Evolutionary conservation across 805 yeast genomes (phyloP), one percentile per base, ranked within the genome.

Genomic region (Ogataea trehalophila): DNA sequence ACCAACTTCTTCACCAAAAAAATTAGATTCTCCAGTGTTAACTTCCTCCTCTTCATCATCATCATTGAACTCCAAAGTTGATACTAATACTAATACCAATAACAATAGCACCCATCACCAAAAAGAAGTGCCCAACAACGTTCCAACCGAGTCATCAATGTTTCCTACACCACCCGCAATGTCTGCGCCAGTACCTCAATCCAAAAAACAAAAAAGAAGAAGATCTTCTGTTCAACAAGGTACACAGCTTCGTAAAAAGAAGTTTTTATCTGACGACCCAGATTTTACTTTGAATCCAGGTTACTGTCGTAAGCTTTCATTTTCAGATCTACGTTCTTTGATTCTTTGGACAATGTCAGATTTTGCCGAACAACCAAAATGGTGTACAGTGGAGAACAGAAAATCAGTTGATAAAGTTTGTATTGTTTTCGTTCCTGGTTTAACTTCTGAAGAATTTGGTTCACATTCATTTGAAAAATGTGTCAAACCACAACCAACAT

Each of bases 341-440:
- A 63, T 76, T 0, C 54, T 76, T 14, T 74, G 68, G 57, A 54
- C 72, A 6, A 57, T 76, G 47, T 65, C 72, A 7, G 75, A 71
- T 33, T 68, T 67, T 6, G 63, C 71, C 41, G 63, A 63, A 36
- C 62, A 70, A 1, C 83, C 84, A 1, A 61, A 63, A 13, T 80
- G 81, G 80, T 54, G 77, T n/a, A 63, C 67, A 16, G 55, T 85
- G 6, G 66, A 58, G 2, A 81, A 84, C 52, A 67, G 77, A 42
- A 56, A 61, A 18, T 63, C 71, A 4, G 67, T 87, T 2, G 61
- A 71, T n/a, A 79, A 77, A 48, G 74, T 83, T 2, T 80, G 85
- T 0, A 67, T 80, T 22, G 62, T 87, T 4, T 68, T 81, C 44
- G 76, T 80, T 4, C 88, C 94, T 0, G 96, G 95, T 0, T 61